These are phyloP conservation scores for Kluyveromyces nonfermentans DNA, from an alignment of 805 yeast species.

Conservation along the genomic window DNA sequence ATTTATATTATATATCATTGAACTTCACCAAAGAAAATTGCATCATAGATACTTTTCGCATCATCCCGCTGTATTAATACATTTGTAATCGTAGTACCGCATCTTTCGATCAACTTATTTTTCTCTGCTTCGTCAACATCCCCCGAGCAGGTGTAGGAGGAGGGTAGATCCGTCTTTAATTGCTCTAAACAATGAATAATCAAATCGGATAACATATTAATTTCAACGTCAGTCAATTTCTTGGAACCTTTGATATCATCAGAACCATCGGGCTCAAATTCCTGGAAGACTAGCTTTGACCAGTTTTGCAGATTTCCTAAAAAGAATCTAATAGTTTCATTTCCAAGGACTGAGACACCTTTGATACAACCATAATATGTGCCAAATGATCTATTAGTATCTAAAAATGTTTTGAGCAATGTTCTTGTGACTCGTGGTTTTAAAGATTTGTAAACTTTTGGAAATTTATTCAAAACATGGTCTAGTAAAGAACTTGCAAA, in stretches of 20 bases:
- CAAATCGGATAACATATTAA: constrained; percentile 38
- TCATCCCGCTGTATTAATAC: constrained; percentile 38
- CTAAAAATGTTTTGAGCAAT: constrained; percentile 79
- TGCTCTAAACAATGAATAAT: constrained; percentile 47
- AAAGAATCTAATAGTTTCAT: constrained; percentile 78
- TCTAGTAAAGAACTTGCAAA: constrained; percentile 78
- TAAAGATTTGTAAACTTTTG: constrained; percentile 77
- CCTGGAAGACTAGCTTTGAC: constrained; percentile 49
- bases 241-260: constrained; percentile 8
- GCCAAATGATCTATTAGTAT: constrained; percentile 72
- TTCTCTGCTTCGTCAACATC: constrained; percentile 30
- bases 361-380: constrained; percentile 87
- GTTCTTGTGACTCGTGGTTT: constrained; percentile 94
- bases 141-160: constrained; percentile 28
- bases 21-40: constrained; percentile 65
- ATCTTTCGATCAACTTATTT: constrained; percentile 41
- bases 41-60: constrained; percentile 45
- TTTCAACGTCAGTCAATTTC: constrained; percentile 37
- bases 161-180: constrained; percentile 32
- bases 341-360: constrained; percentile 77
- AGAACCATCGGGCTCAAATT: constrained; percentile 10
- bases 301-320: constrained; percentile 80
- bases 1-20: constrained; percentile 1
- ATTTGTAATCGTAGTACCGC: constrained; percentile 52
- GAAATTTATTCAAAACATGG: constrained; percentile 70